Evolutionary conservation across 108 stramenopile genomes (phyloP).

Genomic region (Pseudonitzschia delicatissima): DNA sequence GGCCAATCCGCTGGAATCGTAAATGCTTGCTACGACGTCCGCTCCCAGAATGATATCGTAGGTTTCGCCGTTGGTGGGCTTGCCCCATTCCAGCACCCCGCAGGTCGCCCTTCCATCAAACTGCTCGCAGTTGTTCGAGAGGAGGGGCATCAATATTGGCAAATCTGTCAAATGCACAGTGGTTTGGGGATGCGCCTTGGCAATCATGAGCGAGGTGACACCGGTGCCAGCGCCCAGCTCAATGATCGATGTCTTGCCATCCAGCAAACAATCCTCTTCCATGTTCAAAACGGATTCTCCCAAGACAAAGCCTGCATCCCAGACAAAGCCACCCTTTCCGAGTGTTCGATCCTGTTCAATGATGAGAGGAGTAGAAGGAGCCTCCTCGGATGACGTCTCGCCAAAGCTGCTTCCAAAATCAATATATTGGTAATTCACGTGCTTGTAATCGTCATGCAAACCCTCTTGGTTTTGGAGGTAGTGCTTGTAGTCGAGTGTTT

Average conservation of each 20-base stretch:
- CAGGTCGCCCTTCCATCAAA: slow-evolving; percentile 40
- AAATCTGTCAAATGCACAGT: slow-evolving; percentile 70
- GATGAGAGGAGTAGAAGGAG: slow-evolving; percentile 26
- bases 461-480: slow-evolving; percentile 44
- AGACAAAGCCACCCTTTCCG: slow-evolving; percentile 81
- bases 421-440: slow-evolving; percentile 62
- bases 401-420: slow-evolving; percentile 41
- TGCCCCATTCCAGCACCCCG: slow-evolving; percentile 63
- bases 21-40: slow-evolving; percentile 78
- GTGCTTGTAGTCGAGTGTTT: slow-evolving; percentile 43
- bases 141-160: slow-evolving; percentile 53
- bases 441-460: slow-evolving; percentile 81
- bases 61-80: slow-evolving; percentile 16
- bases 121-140: slow-evolving; percentile 43
- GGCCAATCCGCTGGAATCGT: slow-evolving; percentile 62
- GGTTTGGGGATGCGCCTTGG: slow-evolving; percentile 33
- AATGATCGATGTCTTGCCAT: slow-evolving; percentile 27
- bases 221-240: slow-evolving; percentile 88
- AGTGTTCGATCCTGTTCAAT: slow-evolving; percentile 66
- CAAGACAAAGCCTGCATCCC: slow-evolving; percentile 81
- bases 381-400: not conserved
- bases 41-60: slow-evolving; percentile 78
- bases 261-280: not conserved
- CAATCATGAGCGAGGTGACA: slow-evolving; percentile 63
- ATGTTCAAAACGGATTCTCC: slow-evolving; percentile 59